A percentile compares a stretch with the other conserved stretches of the same genome.
These are phyloP conservation scores for Saprolegnia diclina DNA, from an alignment of 352 stramenopile genomes.

Conservation along the genomic window DNA sequence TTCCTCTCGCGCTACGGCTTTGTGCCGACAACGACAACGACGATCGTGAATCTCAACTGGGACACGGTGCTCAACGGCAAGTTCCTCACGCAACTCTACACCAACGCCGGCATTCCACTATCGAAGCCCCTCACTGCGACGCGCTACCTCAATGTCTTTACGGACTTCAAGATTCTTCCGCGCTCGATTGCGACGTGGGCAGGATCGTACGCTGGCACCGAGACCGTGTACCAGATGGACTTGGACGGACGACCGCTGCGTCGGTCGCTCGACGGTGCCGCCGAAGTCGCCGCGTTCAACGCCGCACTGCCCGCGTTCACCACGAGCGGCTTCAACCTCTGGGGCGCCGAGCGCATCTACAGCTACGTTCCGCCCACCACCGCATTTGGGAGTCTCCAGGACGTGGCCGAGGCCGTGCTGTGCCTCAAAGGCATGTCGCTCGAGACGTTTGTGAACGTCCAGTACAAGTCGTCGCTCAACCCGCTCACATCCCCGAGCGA, in stretches of 20 bases:
- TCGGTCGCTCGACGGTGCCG: neutral
- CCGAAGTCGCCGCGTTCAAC: neutral
- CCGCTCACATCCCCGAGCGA: neutral
- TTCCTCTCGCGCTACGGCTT: constrained; percentile 9
- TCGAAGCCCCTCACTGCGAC: neutral
- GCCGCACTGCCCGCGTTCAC: neutral
- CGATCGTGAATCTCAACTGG: neutral
- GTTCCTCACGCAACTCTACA: constrained; percentile 1
- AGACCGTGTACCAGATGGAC: constrained; percentile 5
- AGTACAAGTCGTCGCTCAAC: neutral
- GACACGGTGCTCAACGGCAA: neutral
- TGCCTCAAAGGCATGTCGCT: constrained; percentile 9
- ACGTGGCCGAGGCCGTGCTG: constrained; percentile 4
- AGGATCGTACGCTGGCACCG: neutral
- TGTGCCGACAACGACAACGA: neutral
- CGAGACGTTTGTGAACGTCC: neutral
- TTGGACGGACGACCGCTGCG: neutral
- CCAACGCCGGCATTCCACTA: neutral
- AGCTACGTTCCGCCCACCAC: neutral
- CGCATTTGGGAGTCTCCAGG: neutral
- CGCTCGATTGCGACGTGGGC: neutral
- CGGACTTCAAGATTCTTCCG: neutral
- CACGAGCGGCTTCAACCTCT: neutral
- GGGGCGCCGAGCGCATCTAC: neutral
- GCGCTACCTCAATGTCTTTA: constrained; percentile 4